These are phyloP conservation scores for Aegilops umbellulata DNA, from an alignment of 176 grass and related monocot genomes.

Conservation along the genomic window DNA sequence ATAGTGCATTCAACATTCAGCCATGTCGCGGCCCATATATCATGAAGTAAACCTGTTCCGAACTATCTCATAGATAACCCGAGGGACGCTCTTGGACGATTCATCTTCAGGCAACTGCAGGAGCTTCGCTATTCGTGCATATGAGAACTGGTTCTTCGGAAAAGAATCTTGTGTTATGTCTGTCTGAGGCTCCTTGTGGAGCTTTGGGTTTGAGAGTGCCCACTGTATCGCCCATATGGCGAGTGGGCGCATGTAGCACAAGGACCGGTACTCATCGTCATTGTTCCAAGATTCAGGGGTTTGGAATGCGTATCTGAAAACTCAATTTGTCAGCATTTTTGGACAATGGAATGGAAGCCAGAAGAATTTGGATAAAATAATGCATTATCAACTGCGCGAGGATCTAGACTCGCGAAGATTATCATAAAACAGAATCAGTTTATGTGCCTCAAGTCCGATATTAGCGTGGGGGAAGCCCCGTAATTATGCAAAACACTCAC, in stretches of 20 bases:
- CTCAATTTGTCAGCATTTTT: conserved; percentile 2
- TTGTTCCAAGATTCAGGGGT: conserved; percentile 98
- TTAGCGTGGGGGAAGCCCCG: not conserved
- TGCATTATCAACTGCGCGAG: not conserved
- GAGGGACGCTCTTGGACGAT: conserved; percentile 51
- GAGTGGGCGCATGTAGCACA: conserved; percentile 97
- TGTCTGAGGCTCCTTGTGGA: conserved; percentile 32
- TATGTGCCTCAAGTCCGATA: not conserved
- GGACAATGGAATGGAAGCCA: not conserved
- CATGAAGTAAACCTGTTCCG: conserved; percentile 49
- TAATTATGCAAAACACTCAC: conserved; percentile 46
- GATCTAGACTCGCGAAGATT: not conserved
- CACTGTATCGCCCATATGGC: conserved; percentile 96
- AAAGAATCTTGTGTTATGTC: conserved; percentile 39
- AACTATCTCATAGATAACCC: conserved; percentile 79
- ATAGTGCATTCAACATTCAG: not conserved
- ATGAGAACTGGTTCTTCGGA: conserved; percentile 55
- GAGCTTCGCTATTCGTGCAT: conserved; percentile 66
- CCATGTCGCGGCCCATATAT: not conserved
- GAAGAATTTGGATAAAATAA: not conserved
- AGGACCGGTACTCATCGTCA: conserved; percentile 67
- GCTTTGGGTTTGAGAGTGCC: conserved; percentile 69
- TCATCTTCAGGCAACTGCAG: conserved; percentile 73
- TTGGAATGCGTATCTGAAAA: conserved; percentile 83
- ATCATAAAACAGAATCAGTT: not conserved